These are phyloP conservation scores for Gigaspora rosea DNA, from an alignment of 192 early-diverging fungal species.

Conservation along the genomic window DNA sequence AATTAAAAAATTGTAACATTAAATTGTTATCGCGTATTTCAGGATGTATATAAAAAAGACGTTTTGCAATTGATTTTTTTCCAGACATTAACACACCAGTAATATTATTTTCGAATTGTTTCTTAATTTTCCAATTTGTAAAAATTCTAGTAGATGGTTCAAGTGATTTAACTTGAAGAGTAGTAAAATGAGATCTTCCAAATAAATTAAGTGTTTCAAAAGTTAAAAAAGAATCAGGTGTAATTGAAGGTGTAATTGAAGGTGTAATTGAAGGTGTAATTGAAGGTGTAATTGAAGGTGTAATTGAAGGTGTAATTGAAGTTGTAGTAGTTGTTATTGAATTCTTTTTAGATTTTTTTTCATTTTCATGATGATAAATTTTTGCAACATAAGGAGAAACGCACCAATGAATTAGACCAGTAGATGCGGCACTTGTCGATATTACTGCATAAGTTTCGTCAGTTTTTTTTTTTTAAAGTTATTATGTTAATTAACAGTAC, in stretches of 20 bases:
- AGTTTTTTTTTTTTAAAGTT: too few relatives aligned
- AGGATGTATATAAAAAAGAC: constrained; percentile 4
- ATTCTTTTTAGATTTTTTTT: too few relatives aligned
- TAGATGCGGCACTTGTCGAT: constrained; percentile 56
- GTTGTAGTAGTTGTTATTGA: not conserved
- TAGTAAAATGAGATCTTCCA: constrained; percentile 40
- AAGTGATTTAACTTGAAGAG: constrained; percentile 48
- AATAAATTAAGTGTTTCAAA: constrained; percentile 45
- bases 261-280: not conserved
- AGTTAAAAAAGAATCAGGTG: constrained; percentile 49
- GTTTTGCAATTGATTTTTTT: not conserved
- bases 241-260: constrained; percentile 25
- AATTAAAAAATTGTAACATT: not conserved
- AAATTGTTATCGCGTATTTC: constrained; percentile 10
- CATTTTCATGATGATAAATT: constrained; percentile 15
- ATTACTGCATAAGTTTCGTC: constrained; percentile 37
- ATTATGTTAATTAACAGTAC: too few relatives aligned
- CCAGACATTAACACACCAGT: not conserved
- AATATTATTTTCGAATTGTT: constrained; percentile 1
- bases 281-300: constrained; percentile 28
- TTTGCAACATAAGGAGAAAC: constrained; percentile 60
- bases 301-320: constrained; percentile 19
- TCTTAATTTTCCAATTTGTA: constrained; percentile 40
- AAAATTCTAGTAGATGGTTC: constrained; percentile 57
- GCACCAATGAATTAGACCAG: constrained; percentile 59